Conservation (phyloP, 805 yeast species). For the Metschnikowia gruessii region DNA sequence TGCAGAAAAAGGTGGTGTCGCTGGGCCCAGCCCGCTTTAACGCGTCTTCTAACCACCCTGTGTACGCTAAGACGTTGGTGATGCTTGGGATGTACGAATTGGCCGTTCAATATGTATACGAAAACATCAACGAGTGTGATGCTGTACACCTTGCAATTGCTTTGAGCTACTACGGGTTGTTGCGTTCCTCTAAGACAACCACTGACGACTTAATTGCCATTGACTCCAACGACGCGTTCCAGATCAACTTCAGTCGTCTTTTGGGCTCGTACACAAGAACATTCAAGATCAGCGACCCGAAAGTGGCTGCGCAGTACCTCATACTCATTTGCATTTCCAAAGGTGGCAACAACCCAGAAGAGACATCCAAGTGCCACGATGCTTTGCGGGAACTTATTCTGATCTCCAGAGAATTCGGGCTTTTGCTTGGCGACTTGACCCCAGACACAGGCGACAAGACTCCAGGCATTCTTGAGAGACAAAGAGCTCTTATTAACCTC, state of each 20-base stretch:
- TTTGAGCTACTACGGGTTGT: slow-evolving; percentile 66
- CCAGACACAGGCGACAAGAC: slow-evolving; percentile 64
- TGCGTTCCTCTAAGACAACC: slow-evolving; percentile 45
- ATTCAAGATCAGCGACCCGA: slow-evolving; percentile 83
- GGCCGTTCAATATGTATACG: slow-evolving; percentile 65
- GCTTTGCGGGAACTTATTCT: slow-evolving; percentile 80
- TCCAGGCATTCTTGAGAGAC: slow-evolving; percentile 81
- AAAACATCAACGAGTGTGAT: slow-evolving; percentile 67
- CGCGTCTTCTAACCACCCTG: slow-evolving; percentile 58
- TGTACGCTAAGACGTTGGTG: slow-evolving; percentile 71
- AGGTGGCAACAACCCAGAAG: slow-evolving; percentile 39
- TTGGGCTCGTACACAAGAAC: slow-evolving; percentile 78
- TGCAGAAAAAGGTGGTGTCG: slow-evolving; percentile 67
- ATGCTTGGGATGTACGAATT: slow-evolving; percentile 78
- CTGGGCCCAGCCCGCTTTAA: slow-evolving; percentile 74
- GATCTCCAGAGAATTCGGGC: slow-evolving; percentile 79
- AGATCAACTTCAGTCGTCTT: slow-evolving; percentile 55
- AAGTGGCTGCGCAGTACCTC: slow-evolving; percentile 88
- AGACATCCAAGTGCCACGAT: slow-evolving; percentile 63
- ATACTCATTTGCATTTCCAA: slow-evolving; percentile 58
- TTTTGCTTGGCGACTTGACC: slow-evolving; percentile 79
- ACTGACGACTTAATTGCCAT: slow-evolving; percentile 37
- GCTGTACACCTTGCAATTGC: slow-evolving; percentile 88
- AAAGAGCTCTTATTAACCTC: slow-evolving; percentile 62
- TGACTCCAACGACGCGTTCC: slow-evolving; percentile 32